Evolutionary conservation across 306 rosid species (phyloP), one percentile per base, ranked within the genome.

Genomic region (Gillenia trifoliata): DNA sequence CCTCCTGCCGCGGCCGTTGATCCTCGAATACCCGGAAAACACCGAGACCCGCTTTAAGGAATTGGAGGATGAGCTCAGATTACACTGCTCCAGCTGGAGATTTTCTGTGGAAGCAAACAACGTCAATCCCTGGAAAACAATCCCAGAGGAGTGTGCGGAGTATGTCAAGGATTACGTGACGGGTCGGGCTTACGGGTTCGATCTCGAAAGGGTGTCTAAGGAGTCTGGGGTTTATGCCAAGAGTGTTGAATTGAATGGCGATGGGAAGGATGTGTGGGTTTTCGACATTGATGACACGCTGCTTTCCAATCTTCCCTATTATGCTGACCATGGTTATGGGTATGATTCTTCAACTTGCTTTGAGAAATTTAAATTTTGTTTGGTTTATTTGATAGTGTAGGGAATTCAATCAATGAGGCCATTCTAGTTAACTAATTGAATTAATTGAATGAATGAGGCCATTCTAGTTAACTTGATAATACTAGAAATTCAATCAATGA

Each of bases 221-320:
- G 96, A 94, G 43, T 89, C 99, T 3, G 80, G 3, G 45, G 61
- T 64, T 38, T 90, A n/a, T 22, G 99, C 92, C 0, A 84, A 71
- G 81, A 86, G 68, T 78, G 78, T 91, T 25, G 41, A 81, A 26
- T 70, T 88, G 55, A 30, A 34, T 9, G 88, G 75, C 11, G 98
- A 94, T 84, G 97, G 95, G 2, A 89, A 74, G 26, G 93, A 91
- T 63, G 94, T 75, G 15, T 94, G 97, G 98, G 36, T 94, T 75
- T 94, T 94, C 26, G 98, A 94, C 72, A 76, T 94, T 45, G 98
- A 94, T 33, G 98, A 92, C 77, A 94, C 98, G 4, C 67, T 91
- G 19, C 91, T 92, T 73, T 94, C 98, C 5, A 90, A 94, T 86
- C 84, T 94, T 36, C 98, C 97, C 3, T 94, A 94, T 79, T 94